These are phyloP conservation scores for Didymella sp. DNA, from an alignment of 2,329 filamentous ascomycete species.

Conservation along the genomic window DNA sequence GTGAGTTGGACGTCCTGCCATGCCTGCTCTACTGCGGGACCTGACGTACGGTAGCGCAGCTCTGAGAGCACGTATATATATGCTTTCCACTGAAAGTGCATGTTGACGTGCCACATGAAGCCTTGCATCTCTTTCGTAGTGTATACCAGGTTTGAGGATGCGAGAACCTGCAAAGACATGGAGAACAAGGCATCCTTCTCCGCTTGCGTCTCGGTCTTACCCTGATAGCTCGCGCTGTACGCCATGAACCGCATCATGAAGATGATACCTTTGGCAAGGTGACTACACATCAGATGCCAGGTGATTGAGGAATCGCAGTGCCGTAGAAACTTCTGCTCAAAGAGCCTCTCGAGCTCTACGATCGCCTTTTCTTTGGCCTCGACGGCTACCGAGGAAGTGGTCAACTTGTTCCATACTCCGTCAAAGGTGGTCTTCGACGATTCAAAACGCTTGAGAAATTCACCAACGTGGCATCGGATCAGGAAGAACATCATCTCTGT, in stretches of 20 bases:
- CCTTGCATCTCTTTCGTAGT: conserved; percentile 49
- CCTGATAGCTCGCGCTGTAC: conserved; percentile 53
- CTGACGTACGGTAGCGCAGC: conserved; percentile 35
- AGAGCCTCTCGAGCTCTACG: conserved; percentile 51
- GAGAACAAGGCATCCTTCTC: conserved; percentile 53
- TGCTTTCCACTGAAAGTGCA: conserved; percentile 61
- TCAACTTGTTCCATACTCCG: conserved; percentile 35
- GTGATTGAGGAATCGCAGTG: conserved; percentile 48
- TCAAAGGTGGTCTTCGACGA: conserved; percentile 29
- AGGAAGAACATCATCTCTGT: conserved; percentile 60
- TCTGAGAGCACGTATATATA: conserved; percentile 57
- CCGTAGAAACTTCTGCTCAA: conserved; percentile 51
- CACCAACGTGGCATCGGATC: conserved; percentile 53
- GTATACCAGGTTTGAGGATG: conserved; percentile 52
- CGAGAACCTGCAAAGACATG: conserved; percentile 51
- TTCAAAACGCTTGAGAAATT: conserved; percentile 44
- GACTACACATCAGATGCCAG: conserved; percentile 54
- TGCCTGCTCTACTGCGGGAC: conserved; percentile 42
- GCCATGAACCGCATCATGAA: conserved; percentile 54
- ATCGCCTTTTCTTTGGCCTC: conserved; percentile 44
- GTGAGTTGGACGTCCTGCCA: conserved; percentile 57
- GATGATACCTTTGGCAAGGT: conserved; percentile 55
- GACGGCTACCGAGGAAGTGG: conserved; percentile 26
- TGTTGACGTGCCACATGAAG: conserved; percentile 57
- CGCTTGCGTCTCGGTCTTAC: conserved; percentile 39